Base-by-base conservation (phyloP, 345 rosid species). In the Citrus sinensis region DNA sequence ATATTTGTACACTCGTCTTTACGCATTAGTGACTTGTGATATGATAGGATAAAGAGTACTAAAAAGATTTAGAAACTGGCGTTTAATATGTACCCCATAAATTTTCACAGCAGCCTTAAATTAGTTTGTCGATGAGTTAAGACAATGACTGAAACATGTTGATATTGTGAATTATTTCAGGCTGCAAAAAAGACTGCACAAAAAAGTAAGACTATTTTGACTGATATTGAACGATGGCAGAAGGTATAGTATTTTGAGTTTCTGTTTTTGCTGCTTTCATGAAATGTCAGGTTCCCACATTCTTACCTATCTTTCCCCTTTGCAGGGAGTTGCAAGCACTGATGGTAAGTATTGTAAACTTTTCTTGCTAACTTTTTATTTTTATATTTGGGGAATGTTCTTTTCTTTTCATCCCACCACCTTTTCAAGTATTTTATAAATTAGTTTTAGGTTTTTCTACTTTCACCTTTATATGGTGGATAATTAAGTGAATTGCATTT, bases 311-410 rank as follows among this genome's bases (percentile, higher is more conserved):
- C 30, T 75, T 64, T 78, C 49, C 55, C 54, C 19, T 82, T 71
- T 87, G 82, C 96, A 95, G 99, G 99, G 99, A 82, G 97, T 95
- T 75, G 99, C 99, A 37, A 92, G 98, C 85, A 89, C 93, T 65
- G 99, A 95, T 85, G 94, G 99, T 93, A 86, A 87, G 89, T 77
- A 76, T 73, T 49, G 49, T 71, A 42, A 76, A 63, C 76, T 77
- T 59, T 17, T 63, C 29, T 71, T 60, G 29, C 51, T 67, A 24
- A 13, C 56, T 30, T 74, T 74, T 72, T 5, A 37, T 2, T 55
- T 39, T 77, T 34, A 42, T n/a, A 22, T 51, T 73, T 66, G 46
- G 39, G 39, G 67, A 46, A 46, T 59, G 25, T 30, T 32, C 49
- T 3, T 73, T 40, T 37, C 17, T 22, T 78, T 74, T 60, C 2